Conservation (phyloP, 495 filamentous ascomycete species). For the Melanomma pulvis-pyrius region DNA sequence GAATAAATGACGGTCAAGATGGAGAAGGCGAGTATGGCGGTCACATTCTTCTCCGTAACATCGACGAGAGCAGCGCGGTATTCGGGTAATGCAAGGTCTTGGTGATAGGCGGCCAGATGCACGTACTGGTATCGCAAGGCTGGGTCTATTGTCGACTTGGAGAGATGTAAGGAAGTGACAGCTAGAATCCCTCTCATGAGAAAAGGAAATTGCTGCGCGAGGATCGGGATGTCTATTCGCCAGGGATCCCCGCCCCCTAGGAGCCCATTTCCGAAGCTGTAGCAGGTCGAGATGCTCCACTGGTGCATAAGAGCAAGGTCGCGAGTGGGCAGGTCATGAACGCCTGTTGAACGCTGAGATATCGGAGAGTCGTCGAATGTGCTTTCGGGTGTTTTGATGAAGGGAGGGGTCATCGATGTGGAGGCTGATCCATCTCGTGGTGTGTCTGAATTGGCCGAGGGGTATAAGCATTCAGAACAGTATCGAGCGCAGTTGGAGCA, state of each 20-base stretch:
- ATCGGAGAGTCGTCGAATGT: slow-evolving; percentile 9
- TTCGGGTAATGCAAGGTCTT: slow-evolving; percentile 25
- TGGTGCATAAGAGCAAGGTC: slow-evolving; percentile 26
- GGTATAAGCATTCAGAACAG: slow-evolving; percentile 18
- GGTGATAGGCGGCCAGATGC: slow-evolving; percentile 19
- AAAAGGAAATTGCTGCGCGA: slow-evolving; percentile 18
- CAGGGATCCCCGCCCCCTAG: slow-evolving; percentile 15
- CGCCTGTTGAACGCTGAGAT: neutral
- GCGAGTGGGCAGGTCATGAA: slow-evolving; percentile 14
- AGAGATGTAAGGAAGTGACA: slow-evolving; percentile 9
- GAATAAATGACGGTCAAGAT: slow-evolving; percentile 18
- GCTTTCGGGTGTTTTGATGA: slow-evolving; percentile 6
- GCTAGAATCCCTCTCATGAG: slow-evolving; percentile 30
- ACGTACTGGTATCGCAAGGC: neutral
- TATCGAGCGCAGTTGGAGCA: slow-evolving; percentile 29
- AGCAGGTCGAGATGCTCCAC: slow-evolving; percentile 26
- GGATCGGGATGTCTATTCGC: slow-evolving; percentile 12
- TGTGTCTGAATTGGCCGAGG: neutral
- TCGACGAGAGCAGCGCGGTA: slow-evolving; percentile 16
- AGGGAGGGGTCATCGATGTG: slow-evolving; percentile 3
- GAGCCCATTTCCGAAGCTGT: slow-evolving; percentile 16
- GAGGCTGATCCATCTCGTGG: neutral
- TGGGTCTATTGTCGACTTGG: neutral
- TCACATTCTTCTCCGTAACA: slow-evolving; percentile 15
- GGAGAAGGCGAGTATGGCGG: slow-evolving; percentile 22